Evolutionary conservation across 768 basidiomycete genomes (phyloP), one percentile per base, ranked within the genome.

Genomic region (Agaricus sinodeliciosus): DNA sequence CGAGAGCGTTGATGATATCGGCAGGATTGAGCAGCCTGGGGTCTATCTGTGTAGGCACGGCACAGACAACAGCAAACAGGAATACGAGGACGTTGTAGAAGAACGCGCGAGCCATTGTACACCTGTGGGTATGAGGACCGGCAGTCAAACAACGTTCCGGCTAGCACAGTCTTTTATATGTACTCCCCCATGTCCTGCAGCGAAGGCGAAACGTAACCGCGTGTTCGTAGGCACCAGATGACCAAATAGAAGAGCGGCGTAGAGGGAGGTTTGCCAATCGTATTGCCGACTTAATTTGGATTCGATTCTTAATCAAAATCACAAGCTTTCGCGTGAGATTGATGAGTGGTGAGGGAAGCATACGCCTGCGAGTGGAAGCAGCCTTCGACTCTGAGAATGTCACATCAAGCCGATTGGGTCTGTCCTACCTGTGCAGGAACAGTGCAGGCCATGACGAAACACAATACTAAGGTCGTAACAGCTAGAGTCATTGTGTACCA

Each of bases 1-100:
- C 62, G 12, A 77, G 55, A 7, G 65, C 57, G 53, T 74, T 70
- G 53, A 75, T 69, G 57, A 77, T 72, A 42, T 54, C 52, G 12
- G 45, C 61, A 15, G 65, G 63, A 43, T 65, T 59, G 35, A 48
- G n/a, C 37, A 25, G 40, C 13, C 62, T 15, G 59, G 49, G 25
- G 57, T 60, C 22, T 51, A 55, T 13, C 39, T 54, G 12, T 51
- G 43, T 3, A 56, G 57, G 54, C 1, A 57, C 51, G 22, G 62
- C 67, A 8, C 49, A 48, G n/a, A 63, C 65, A 39, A 59, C 56
- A 37, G 63, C 58, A 48, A 64, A 54, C 16, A 67, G 56, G 27
- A 63, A 51, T 46, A 63, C 63, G 54, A 65, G 37, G 40, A 69
- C 51, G 27, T 62, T 59, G 31, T 61, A 60, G 56, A 63, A 58